phyloP scores from a whole-genome alignment of 2,329 filamentous ascomycete genomes.

The Fusarium sp. region DNA sequence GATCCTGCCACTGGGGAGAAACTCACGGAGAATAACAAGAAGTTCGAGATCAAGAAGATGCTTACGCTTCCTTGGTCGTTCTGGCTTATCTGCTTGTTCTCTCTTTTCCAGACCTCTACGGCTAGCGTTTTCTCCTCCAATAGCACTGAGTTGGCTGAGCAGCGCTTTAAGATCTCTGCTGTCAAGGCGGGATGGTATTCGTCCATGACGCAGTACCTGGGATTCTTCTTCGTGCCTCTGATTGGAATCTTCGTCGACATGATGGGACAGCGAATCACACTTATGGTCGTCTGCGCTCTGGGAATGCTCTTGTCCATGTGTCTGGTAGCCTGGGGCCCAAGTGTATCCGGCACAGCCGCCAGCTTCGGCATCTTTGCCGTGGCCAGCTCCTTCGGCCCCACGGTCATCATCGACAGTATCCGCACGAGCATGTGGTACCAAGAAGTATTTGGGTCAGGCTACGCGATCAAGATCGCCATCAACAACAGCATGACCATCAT shows the following conservation, averaged over 20 bases:
- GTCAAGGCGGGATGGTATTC: constrained; percentile 72
- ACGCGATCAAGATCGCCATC: constrained; percentile 70
- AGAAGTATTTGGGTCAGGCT: constrained; percentile 70
- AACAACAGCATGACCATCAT: constrained; percentile 75
- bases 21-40: constrained; percentile 70
- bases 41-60: constrained; percentile 67
- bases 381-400: constrained; percentile 66
- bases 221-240: constrained; percentile 69
- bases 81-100: constrained; percentile 67
- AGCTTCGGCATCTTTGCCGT: constrained; percentile 71
- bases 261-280: constrained; percentile 65
- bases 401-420: constrained; percentile 70
- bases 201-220: constrained; percentile 65
- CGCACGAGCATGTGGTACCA: constrained; percentile 71
- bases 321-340: constrained; percentile 64
- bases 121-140: constrained; percentile 68
- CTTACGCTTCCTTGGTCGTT: constrained; percentile 70
- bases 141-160: constrained; percentile 71
- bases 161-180: constrained; percentile 67
- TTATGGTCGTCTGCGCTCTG: constrained; percentile 64
- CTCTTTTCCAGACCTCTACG: constrained; percentile 69
- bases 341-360: constrained; percentile 65
- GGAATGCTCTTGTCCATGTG: constrained; percentile 66
- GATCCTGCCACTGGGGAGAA: constrained; percentile 70
- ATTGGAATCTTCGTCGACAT: constrained; percentile 69